These are phyloP conservation scores for Sporothrix brasiliensis DNA, from an alignment of 2,329 filamentous ascomycete genomes.

Conservation along the genomic window DNA sequence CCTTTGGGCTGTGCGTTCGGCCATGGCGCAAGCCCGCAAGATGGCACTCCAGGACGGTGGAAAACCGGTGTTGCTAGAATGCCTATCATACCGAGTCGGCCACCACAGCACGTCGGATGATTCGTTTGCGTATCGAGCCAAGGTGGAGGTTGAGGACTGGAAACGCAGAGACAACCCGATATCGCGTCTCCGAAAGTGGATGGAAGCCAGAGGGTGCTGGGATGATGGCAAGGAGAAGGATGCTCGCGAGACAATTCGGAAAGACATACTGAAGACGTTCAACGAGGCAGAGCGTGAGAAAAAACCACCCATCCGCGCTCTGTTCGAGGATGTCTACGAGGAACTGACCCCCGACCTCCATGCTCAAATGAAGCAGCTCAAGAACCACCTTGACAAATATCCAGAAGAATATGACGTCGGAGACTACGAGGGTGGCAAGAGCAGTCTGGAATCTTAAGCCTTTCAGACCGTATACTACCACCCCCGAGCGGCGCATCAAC, in stretches of 20 bases:
- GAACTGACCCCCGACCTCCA: slow-evolving; percentile 65
- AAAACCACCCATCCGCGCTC: slow-evolving; percentile 69
- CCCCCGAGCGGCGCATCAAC: too few species aligned
- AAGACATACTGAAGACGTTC: slow-evolving; percentile 79
- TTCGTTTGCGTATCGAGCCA: slow-evolving; percentile 91
- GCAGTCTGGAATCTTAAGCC: slow-evolving; percentile 38
- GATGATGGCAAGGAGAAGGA: slow-evolving; percentile 76
- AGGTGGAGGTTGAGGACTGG: slow-evolving; percentile 90
- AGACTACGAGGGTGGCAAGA: slow-evolving; percentile 42
- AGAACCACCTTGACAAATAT: slow-evolving; percentile 77
- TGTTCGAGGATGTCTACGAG: slow-evolving; percentile 91
- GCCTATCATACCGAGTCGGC: slow-evolving; percentile 97
- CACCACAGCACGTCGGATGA: slow-evolving; percentile 96
- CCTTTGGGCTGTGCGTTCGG: slow-evolving; percentile 74
- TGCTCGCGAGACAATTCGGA: slow-evolving; percentile 43
- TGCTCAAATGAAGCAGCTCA: slow-evolving; percentile 74
- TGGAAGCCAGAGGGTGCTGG: slow-evolving; percentile 83
- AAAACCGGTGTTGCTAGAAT: slow-evolving; percentile 83
- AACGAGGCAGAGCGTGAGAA: slow-evolving; percentile 79
- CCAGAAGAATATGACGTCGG: slow-evolving; percentile 82
- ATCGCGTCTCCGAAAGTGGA: slow-evolving; percentile 60
- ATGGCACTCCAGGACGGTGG: slow-evolving; percentile 81
- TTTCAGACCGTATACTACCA: not conserved
- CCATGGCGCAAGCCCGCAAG: slow-evolving; percentile 69
- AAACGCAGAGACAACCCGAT: slow-evolving; percentile 55